phyloP scores from a whole-genome alignment of 2,329 filamentous ascomycete genomes.

The Aureobasidium sp. region DNA sequence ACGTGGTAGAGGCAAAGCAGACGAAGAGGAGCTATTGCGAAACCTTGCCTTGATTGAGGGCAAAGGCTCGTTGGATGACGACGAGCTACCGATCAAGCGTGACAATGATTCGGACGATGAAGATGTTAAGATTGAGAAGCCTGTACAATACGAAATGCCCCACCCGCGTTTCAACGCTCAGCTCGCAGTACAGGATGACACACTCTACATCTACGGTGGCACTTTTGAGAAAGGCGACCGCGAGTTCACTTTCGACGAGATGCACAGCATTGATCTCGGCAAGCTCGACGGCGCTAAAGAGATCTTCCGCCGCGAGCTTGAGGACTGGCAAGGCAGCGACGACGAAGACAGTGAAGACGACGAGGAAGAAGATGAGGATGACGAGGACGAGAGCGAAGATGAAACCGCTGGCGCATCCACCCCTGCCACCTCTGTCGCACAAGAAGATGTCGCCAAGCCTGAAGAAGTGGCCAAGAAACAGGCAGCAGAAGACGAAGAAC shows the following conservation, averaged over 20 bases:
- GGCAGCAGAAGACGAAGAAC: slow-evolving; percentile 42
- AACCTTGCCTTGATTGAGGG: slow-evolving; percentile 82
- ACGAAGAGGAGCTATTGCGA: slow-evolving; percentile 81
- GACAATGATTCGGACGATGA: slow-evolving; percentile 45
- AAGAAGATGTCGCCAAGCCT: slow-evolving; percentile 21
- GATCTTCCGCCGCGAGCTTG: slow-evolving; percentile 75
- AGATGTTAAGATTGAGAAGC: slow-evolving; percentile 45
- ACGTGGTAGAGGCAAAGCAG: slow-evolving; percentile 73
- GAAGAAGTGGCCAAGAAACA: slow-evolving; percentile 36
- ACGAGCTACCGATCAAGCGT: slow-evolving; percentile 24
- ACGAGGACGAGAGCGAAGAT: slow-evolving; percentile 44
- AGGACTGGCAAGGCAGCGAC: slow-evolving; percentile 66
- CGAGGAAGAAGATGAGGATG: slow-evolving; percentile 44
- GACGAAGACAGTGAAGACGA: slow-evolving; percentile 42
- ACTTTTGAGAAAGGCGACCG: slow-evolving; percentile 92
- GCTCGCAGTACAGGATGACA: slow-evolving; percentile 83
- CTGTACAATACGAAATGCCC: slow-evolving; percentile 71
- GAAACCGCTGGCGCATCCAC: slow-evolving; percentile 27
- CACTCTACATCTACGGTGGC: slow-evolving; percentile 88
- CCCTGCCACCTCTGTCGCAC: slow-evolving; percentile 47
- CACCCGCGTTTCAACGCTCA: slow-evolving; percentile 88
- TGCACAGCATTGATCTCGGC: slow-evolving; percentile 88
- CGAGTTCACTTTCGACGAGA: slow-evolving; percentile 91
- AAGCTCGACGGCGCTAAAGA: slow-evolving; percentile 93
- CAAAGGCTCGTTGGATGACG: slow-evolving; percentile 51